These are phyloP conservation scores for Mucor velutinosus DNA, from an alignment of 371 early-diverging fungal species.

Conservation along the genomic window DNA sequence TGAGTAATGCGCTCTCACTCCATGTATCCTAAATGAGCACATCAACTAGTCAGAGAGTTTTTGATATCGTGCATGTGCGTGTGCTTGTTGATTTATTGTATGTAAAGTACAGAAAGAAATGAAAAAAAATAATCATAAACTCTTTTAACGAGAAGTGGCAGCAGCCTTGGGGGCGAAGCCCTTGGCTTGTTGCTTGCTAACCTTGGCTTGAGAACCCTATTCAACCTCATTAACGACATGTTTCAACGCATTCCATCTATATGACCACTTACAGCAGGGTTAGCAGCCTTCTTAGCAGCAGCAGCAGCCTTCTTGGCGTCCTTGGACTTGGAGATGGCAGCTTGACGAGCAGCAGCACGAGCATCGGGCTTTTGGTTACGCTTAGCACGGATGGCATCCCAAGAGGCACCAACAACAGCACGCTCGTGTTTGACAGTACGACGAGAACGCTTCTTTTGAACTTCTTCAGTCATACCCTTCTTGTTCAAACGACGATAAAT, in stretches of 20 bases:
- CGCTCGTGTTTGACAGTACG: conserved; percentile 95
- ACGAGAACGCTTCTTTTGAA: conserved; percentile 94
- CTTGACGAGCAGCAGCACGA: conserved; percentile 89
- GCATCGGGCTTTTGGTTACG: conserved; percentile 94
- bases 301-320: conserved; percentile 82
- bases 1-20: neutral
- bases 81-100: conserved; percentile 8
- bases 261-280: conserved; percentile 23
- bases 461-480: conserved; percentile 97
- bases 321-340: conserved; percentile 88
- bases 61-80: neutral
- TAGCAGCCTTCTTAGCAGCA: conserved; percentile 76
- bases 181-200: conserved; percentile 88
- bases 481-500: conserved; percentile 97
- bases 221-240: neutral
- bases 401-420: conserved; percentile 93
- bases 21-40: neutral
- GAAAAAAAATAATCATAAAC: neutral
- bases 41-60: neutral
- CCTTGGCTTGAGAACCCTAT: conserved; percentile 58
- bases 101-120: conserved; percentile 5
- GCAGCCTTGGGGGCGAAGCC: conserved; percentile 85
- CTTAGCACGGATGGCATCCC: conserved; percentile 95
- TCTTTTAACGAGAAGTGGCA: conserved; percentile 85
- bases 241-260: neutral